phyloP scores from a whole-genome alignment of 192 early-diverging fungal species.

The Backusella sp. region DNA sequence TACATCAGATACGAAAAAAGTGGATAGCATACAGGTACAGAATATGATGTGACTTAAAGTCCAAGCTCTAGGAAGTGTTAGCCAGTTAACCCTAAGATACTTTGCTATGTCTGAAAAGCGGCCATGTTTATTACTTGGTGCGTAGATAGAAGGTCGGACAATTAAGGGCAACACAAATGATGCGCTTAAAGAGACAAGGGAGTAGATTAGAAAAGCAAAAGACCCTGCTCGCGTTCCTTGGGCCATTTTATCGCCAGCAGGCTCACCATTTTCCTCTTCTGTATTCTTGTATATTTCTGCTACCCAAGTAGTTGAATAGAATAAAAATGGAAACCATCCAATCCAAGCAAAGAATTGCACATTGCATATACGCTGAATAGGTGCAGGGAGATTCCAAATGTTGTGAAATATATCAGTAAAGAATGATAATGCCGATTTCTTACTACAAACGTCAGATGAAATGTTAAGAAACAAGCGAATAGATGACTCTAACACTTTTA shows the following conservation, averaged over 20 bases:
- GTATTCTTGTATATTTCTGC: slow-evolving; percentile 45
- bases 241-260: slow-evolving; percentile 19
- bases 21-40: slow-evolving; percentile 67
- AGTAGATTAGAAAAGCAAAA: slow-evolving; percentile 79
- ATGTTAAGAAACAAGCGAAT: not conserved
- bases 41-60: slow-evolving; percentile 68
- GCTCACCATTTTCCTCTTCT: slow-evolving; percentile 13
- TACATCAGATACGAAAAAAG: slow-evolving; percentile 53
- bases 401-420: slow-evolving; percentile 36
- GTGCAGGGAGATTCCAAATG: slow-evolving; percentile 64
- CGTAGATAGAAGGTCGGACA: slow-evolving; percentile 19
- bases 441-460: not conserved
- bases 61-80: slow-evolving; percentile 59
- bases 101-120: not conserved
- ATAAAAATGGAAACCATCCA: slow-evolving; percentile 96
- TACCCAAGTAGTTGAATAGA: slow-evolving; percentile 71
- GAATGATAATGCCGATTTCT: slow-evolving; percentile 7
- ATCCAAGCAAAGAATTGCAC: slow-evolving; percentile 98
- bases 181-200: slow-evolving; percentile 70
- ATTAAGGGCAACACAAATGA: slow-evolving; percentile 49
- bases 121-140: not conserved
- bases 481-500: not conserved
- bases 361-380: slow-evolving; percentile 77
- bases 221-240: slow-evolving; percentile 79
- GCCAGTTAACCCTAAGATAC: slow-evolving; percentile 16